Base-by-base conservation (phyloP, 2,329 filamentous ascomycete genomes). In the Tolypocladium tropicale region DNA sequence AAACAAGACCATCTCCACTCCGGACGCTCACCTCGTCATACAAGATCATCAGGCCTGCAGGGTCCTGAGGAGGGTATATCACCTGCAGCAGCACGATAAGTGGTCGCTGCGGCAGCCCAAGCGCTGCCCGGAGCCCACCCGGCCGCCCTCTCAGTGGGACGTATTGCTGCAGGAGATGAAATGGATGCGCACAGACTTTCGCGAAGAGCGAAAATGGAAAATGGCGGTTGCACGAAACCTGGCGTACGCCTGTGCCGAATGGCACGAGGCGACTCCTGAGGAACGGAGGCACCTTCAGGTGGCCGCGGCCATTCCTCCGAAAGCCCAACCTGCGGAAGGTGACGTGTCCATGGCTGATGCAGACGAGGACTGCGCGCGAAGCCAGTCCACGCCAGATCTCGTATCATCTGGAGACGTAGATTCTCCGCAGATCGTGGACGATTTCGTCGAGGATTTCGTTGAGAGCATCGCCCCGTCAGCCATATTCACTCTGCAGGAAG, bases 131-230 rank as follows among this genome's bases (percentile, higher is more conserved):
- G 94, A 99, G 70, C 92, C 93, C 5, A 78, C 82, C 4, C 83
- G 90, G 39, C 86, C 86, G 21, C 80, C 83, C 1, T 85, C 87
- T 2, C 93, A 97, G 63, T 89, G 86, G 82, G 94, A 99, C 72
- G 80, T 93, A 54, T 70, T 97, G 55, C 75, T 99, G 34, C 82
- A 91, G 62, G 92, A 99, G 74, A 90, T 93, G 82, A 95, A 92
- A 70, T 97, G 93, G 93, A 95, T 99, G 90, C 84, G 92, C 53
- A 96, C 91, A 2, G 94, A 99, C 71, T 97, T 96, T 66, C 82
- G 88, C 53, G 90, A 96, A 71, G 94, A 97, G 70, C 79, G 90
- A 43, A 96, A 95, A 68, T 96, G 92, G 91, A 97, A 96, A 73
- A 85, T 84, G 66, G 82, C 88, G 2, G 81, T 87, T 37, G 92